Evolutionary conservation across 108 stramenopile genomes (phyloP).

Genomic region (Nannochloropsis salina): DNA sequence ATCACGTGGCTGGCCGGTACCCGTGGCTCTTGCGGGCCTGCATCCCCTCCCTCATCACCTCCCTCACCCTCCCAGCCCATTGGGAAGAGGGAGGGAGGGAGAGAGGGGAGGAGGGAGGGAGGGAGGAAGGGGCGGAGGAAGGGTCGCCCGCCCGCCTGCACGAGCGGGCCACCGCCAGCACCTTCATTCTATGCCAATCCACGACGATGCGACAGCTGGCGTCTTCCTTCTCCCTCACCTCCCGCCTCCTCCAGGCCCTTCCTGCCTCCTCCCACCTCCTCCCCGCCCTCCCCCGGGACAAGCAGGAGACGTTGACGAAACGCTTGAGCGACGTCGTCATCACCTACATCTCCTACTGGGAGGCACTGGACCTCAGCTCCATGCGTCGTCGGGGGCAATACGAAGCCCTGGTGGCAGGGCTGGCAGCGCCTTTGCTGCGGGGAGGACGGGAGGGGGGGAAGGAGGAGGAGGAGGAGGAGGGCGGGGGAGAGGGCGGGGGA

Average conservation of each 20-base stretch:
- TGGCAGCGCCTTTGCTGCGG: not conserved
- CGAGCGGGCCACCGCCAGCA: conserved; percentile 30
- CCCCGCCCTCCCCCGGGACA: conserved; percentile 32
- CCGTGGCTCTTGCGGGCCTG: not conserved
- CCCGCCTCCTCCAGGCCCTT: conserved; percentile 35
- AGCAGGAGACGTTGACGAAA: conserved; percentile 47
- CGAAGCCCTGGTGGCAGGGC: not conserved
- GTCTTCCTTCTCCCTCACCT: conserved; percentile 23
- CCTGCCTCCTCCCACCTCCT: conserved; percentile 34
- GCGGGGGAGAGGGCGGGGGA: not conserved
- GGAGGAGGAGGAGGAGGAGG: not conserved
- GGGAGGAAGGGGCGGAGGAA: not conserved
- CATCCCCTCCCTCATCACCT: not conserved
- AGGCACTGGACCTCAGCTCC: not conserved
- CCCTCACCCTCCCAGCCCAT: not conserved
- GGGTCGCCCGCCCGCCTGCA: not conserved
- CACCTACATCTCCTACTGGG: conserved; percentile 36
- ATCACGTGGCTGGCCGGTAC: not conserved
- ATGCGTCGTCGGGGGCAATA: not conserved
- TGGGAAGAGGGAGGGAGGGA: conserved; percentile 18
- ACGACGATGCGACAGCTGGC: conserved; percentile 36
- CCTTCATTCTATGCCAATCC: conserved; percentile 26
- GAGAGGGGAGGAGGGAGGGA: not conserved
- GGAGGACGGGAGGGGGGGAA: not conserved
- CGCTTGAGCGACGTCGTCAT: conserved; percentile 33